Conservation (phyloP, 106 monocot species). For the Allium sativum region DNA sequence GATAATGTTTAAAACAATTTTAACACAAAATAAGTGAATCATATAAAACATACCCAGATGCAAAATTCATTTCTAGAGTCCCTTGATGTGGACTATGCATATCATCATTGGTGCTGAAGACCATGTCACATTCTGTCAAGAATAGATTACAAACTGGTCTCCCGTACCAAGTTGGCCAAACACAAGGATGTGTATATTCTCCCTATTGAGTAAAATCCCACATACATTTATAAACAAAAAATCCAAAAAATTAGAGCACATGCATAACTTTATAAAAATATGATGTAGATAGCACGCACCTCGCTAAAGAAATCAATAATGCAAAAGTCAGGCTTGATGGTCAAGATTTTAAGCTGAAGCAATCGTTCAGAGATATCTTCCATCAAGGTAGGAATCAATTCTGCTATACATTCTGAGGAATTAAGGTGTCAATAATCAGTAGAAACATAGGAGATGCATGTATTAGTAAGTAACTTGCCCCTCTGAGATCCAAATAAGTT, state of each 20-base stretch:
- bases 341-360: constrained; percentile 31
- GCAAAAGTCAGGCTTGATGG: constrained; percentile 55
- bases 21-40: too few relatives aligned
- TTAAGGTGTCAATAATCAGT: background rate
- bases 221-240: background rate
- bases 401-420: constrained; percentile 47
- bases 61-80: too few relatives aligned
- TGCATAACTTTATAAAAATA: background rate
- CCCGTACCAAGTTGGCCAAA: constrained; percentile 54
- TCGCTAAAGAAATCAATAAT: constrained; percentile 70
- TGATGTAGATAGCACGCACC: constrained; percentile 20
- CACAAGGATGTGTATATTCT: constrained; percentile 52
- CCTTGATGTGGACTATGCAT: too few relatives aligned
- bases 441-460: background rate
- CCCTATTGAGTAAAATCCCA: constrained; percentile 29
- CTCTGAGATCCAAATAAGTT: constrained; percentile 11
- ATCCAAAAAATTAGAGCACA: background rate
- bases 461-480: constrained; percentile 17
- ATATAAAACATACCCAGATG: too few relatives aligned
- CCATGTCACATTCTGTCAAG: constrained; percentile 66
- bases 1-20: too few relatives aligned
- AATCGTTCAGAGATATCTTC: constrained; percentile 41
- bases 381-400: constrained; percentile 37
- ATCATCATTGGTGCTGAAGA: constrained; percentile 22
- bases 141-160: constrained; percentile 55